phyloP scores from a whole-genome alignment of 2,329 filamentous ascomycete species.

The Cryphonectria naterciae region DNA sequence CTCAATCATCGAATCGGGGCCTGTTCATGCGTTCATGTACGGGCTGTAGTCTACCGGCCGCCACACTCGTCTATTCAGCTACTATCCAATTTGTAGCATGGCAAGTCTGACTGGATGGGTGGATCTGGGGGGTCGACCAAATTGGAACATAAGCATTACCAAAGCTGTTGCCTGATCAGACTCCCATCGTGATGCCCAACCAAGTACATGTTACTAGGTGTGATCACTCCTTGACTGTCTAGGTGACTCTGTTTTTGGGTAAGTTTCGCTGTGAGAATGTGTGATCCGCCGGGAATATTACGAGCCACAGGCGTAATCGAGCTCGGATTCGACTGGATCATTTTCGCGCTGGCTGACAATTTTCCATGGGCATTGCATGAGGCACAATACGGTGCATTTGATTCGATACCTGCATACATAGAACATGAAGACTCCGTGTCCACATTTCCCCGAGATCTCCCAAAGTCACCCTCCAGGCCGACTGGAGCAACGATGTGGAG shows the following conservation, averaged over 20 bases:
- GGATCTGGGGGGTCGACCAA: not conserved
- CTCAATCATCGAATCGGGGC: not conserved
- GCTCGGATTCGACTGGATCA: not conserved
- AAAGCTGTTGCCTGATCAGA: not conserved
- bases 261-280: too few relatives aligned
- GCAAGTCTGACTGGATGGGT: not conserved
- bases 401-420: not conserved
- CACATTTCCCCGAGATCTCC: too few relatives aligned
- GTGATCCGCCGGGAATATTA: not conserved
- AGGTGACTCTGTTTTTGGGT: not conserved
- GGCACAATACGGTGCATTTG: not conserved
- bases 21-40: not conserved
- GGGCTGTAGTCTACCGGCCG: too few relatives aligned
- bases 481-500: not conserved
- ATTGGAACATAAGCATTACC: not conserved
- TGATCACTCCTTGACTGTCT: not conserved
- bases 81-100: not conserved
- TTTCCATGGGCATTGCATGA: not conserved
- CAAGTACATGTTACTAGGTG: not conserved
- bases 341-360: not conserved
- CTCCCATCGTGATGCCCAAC: too few relatives aligned
- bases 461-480: not conserved
- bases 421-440: not conserved
- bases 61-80: not conserved
- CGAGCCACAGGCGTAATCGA: not conserved